These are phyloP conservation scores for Phaeoacremonium minimum DNA, from an alignment of 2,329 filamentous ascomycete genomes.

Conservation along the genomic window DNA sequence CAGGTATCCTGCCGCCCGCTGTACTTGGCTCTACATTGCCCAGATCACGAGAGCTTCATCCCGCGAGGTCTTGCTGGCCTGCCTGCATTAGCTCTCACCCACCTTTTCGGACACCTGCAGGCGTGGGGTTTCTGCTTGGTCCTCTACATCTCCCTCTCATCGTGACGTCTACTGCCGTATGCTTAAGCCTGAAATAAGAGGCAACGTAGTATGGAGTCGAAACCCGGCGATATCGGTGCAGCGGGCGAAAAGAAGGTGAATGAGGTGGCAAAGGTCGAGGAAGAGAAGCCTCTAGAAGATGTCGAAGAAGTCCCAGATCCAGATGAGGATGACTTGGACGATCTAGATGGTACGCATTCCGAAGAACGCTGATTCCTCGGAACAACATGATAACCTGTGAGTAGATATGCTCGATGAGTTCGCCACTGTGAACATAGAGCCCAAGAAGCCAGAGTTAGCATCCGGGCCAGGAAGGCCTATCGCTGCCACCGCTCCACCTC, in stretches of 20 bases:
- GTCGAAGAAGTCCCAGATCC: constrained; percentile 71
- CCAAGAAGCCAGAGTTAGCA: constrained; percentile 29
- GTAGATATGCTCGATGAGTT: constrained; percentile 93
- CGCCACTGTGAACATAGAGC: constrained; percentile 56
- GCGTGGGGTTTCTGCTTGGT: neutral
- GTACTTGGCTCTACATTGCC: no score
- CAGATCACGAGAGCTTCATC: no score
- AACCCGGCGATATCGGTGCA: no score
- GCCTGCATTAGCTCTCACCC: neutral
- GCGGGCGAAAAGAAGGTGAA: constrained; percentile 11
- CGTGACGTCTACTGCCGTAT: no score
- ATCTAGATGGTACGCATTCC: constrained; percentile 73
- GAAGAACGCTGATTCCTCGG: neutral
- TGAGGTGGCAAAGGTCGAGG: constrained; percentile 12
- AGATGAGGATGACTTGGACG: constrained; percentile 88
- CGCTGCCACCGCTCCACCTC: constrained; percentile 12
- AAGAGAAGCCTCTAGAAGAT: constrained; percentile 16
- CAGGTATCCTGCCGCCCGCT: no score
- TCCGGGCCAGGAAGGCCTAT: constrained; percentile 16
- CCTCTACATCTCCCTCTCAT: no score
- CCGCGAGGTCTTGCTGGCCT: no score
- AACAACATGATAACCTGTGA: constrained; percentile 4
- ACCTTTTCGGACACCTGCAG: neutral
- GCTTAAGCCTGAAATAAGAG: no score
- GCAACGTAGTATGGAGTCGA: no score